Evolutionary conservation across 139 green algal species (phyloP).

Genomic region (Chlorella sp.): DNA sequence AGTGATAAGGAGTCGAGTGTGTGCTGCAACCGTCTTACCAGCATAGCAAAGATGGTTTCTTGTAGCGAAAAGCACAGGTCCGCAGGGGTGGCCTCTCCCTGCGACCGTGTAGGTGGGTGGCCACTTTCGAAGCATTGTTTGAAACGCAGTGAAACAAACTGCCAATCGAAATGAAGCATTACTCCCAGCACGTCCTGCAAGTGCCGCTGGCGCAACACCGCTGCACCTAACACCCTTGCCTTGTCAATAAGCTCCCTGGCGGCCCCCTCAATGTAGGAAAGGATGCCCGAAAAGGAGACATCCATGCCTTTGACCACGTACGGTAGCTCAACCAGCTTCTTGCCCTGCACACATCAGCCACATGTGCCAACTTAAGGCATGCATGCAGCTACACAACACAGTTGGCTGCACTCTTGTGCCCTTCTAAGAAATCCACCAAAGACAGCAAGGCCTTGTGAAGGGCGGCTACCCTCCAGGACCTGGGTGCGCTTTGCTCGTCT

Average conservation of each 20-base stretch:
- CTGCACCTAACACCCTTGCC: background rate
- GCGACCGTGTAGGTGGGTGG: background rate
- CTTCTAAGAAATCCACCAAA: too few relatives aligned
- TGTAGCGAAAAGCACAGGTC: slow-evolving; percentile 93
- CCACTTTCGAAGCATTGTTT: too few relatives aligned
- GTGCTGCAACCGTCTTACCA: slow-evolving; percentile 49
- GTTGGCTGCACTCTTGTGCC: too few relatives aligned
- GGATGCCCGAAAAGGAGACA: slow-evolving; percentile 90
- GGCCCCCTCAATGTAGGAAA: slow-evolving; percentile 75
- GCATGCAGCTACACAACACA: background rate
- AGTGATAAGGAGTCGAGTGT: too few relatives aligned
- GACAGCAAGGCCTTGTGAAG: too few relatives aligned
- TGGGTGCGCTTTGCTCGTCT: too few relatives aligned
- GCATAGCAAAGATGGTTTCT: slow-evolving; percentile 95
- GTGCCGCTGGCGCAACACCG: background rate
- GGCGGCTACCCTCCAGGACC: too few relatives aligned
- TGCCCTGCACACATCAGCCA: slow-evolving; percentile 46
- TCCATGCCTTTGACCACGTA: slow-evolving; percentile 98
- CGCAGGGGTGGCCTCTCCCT: slow-evolving; percentile 70
- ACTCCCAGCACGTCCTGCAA: too few relatives aligned
- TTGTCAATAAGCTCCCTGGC: slow-evolving; percentile 32
- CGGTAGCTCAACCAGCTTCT: slow-evolving; percentile 83
- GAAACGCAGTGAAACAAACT: too few relatives aligned
- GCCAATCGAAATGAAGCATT: too few relatives aligned
- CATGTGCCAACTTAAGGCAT: too few relatives aligned